These are phyloP conservation scores for Crithidia bombi DNA, from an alignment of 208 protist species.

Conservation along the genomic window DNA sequence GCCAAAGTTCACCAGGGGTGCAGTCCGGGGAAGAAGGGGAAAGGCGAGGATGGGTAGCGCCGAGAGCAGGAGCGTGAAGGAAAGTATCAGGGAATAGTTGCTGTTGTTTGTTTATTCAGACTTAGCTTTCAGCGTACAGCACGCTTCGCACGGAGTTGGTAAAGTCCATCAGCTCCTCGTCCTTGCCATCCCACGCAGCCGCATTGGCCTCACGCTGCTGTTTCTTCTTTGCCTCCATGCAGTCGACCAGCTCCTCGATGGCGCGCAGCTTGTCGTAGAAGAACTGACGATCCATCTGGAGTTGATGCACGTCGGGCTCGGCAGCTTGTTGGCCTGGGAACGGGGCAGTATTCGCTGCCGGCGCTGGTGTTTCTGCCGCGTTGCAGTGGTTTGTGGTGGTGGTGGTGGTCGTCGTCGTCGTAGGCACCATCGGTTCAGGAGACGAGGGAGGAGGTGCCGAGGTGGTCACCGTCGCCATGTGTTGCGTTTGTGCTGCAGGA, in stretches of 20 bases:
- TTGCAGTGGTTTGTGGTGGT: too few species aligned
- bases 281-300: slow-evolving; percentile 64
- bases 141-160: slow-evolving; percentile 50
- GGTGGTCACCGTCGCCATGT: too few species aligned
- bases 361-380: background rate
- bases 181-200: slow-evolving; percentile 13
- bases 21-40: too few species aligned
- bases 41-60: too few species aligned
- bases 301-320: slow-evolving; percentile 20
- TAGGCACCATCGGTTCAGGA: too few species aligned
- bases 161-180: slow-evolving; percentile 38
- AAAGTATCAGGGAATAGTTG: too few species aligned
- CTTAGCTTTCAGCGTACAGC: slow-evolving; percentile 45
- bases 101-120: too few species aligned
- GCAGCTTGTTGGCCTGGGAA: background rate
- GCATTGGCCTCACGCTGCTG: slow-evolving; percentile 1
- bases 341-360: background rate
- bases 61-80: too few species aligned
- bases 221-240: slow-evolving; percentile 26
- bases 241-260: slow-evolving; percentile 63
- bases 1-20: too few species aligned
- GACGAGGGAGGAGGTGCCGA: too few species aligned
- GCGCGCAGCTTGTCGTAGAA: slow-evolving; percentile 86
- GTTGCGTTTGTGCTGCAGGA: too few species aligned
- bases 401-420: too few species aligned